Evolutionary conservation across 1,284 basidiomycete species (phyloP).

Genomic region (Ganoderma meredithae): DNA sequence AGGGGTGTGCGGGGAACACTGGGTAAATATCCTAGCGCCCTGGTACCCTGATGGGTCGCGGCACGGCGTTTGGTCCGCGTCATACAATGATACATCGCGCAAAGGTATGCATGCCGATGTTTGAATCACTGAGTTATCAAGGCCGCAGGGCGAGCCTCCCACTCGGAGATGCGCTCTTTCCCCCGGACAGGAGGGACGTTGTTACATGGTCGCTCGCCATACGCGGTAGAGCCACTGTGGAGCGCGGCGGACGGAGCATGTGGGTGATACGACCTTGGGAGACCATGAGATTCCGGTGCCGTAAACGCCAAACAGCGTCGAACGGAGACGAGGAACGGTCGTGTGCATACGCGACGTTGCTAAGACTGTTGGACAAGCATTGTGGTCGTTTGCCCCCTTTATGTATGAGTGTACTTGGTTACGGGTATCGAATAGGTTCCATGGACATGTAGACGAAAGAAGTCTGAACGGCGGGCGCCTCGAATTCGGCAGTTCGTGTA

Average conservation of each 20-base stretch:
- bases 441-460: not conserved
- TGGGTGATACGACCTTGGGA: too few relatives aligned
- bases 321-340: not conserved
- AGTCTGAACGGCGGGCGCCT: not conserved
- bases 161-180: too few relatives aligned
- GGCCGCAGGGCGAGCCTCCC: not conserved
- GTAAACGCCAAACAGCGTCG: too few relatives aligned
- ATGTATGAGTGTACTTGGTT: not conserved
- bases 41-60: too few relatives aligned
- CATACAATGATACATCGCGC: too few relatives aligned
- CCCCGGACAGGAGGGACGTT: not conserved
- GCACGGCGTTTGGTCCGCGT: too few relatives aligned
- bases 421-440: not conserved
- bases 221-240: not conserved
- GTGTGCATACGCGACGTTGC: not conserved
- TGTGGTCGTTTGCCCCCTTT: too few relatives aligned
- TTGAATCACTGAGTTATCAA: not conserved
- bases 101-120: not conserved
- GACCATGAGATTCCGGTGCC: too few relatives aligned
- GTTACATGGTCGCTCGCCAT: not conserved
- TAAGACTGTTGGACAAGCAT: too few relatives aligned
- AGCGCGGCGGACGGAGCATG: not conserved
- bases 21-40: too few relatives aligned
- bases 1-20: too few relatives aligned
- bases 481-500: too few relatives aligned